Evolutionary conservation across 2,329 filamentous ascomycete species (phyloP), one percentile per base, ranked within the genome.

Genomic region (Scedosporium aurantiacum): DNA sequence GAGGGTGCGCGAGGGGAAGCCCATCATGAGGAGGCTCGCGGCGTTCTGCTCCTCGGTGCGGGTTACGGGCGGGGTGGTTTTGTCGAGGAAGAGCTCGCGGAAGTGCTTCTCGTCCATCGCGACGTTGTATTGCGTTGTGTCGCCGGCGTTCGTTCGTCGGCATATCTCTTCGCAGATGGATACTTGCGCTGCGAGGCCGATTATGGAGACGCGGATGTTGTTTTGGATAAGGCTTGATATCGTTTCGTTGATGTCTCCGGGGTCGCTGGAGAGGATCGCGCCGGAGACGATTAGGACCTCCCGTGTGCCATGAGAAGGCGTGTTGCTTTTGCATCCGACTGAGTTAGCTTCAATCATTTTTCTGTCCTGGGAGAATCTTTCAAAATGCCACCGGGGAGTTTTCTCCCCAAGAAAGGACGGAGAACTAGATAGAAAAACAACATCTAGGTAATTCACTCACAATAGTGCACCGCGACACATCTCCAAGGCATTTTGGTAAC

Each of bases 261-360:
- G 94, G 69, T 99, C 94, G 67, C 89, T 89, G 40, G 91, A 93
- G 50, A 96, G 82, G 5, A 99, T 81, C 10, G 93, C 93, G 45
- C 94, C 94, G 70, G 94, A 96, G 57, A 97, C 84, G 63, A 99
- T 85, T 41, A 99, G 85, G 6, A 97, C 87, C 74, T 99, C 94
- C 65, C 94, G 81, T 1, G 94, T 99, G 56, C 94, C 93, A 70
- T 99, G 94, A 18, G 87, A 89, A 1, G 94, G 94, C 1, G 93
- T 89, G 74, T 97, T 91, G 69, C 90, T 89, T 67, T 64, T 60
- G 47, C 37, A 62, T 55, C 60, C 50, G 55, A 61, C 45, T n/a
- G 60, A 32, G 28, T 50, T 50, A 18, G n/a, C 23, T 50, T 50
- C 18, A 41, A 10, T 47, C 63, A 54, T 64, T 21, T 58, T 63